These are phyloP conservation scores for Gnomoniopsis smithogilvyi DNA, from an alignment of 2,329 filamentous ascomycete genomes.

Conservation along the genomic window DNA sequence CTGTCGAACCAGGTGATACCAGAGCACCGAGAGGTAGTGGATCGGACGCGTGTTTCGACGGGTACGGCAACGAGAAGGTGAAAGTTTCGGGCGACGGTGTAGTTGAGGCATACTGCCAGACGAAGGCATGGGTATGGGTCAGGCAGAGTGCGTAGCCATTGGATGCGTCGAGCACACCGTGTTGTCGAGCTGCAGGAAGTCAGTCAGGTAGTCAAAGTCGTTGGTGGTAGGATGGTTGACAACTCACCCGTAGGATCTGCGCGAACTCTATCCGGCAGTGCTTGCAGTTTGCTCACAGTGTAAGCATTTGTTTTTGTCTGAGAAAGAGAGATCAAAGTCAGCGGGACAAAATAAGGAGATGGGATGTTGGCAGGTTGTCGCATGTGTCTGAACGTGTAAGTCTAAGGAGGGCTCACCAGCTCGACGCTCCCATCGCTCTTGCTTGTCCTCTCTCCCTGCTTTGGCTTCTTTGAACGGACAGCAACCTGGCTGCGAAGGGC, in stretches of 20 bases:
- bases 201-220: background rate
- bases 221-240: background rate
- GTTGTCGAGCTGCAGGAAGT: constrained; percentile 52
- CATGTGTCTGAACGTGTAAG: background rate
- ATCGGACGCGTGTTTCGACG: constrained; percentile 63
- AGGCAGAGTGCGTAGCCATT: constrained; percentile 76
- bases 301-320: constrained; percentile 84
- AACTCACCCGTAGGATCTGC: constrained; percentile 61
- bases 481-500: constrained; percentile 46
- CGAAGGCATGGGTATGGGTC: constrained; percentile 76
- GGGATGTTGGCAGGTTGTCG: background rate
- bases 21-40: constrained; percentile 79
- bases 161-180: constrained; percentile 62
- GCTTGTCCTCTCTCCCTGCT: constrained; percentile 57
- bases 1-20: constrained; percentile 72
- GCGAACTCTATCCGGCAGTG: constrained; percentile 74
- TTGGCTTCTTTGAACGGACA: constrained; percentile 60
- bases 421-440: constrained; percentile 68
- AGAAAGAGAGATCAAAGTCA: constrained; percentile 23
- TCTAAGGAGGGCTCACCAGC: constrained; percentile 46
- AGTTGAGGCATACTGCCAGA: constrained; percentile 83
- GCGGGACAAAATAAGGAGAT: background rate
- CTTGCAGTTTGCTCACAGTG: constrained; percentile 78
- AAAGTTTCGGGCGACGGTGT: constrained; percentile 72
- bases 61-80: constrained; percentile 74